These are phyloP conservation scores for Hypoxylon lienhwacheense DNA, from an alignment of 495 filamentous ascomycete genomes.

Conservation along the genomic window DNA sequence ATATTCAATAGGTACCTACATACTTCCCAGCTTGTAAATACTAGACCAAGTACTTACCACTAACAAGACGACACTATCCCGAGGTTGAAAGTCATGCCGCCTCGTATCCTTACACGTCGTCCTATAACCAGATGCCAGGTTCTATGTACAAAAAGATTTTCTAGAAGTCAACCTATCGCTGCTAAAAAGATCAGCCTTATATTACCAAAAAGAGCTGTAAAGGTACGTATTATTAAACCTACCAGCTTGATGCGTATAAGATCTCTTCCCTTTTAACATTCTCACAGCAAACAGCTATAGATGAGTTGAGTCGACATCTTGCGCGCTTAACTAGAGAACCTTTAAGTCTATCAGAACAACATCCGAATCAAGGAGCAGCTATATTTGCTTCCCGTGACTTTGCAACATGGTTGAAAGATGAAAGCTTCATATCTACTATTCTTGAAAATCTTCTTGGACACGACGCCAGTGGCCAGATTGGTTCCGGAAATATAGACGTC, in stretches of 20 bases:
- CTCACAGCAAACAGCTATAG: constrained; percentile 11
- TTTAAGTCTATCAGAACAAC: background rate
- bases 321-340: background rate
- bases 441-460: constrained; percentile 24
- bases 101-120: constrained; percentile 11
- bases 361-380: constrained; percentile 33
- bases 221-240: no score
- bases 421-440: constrained; percentile 40
- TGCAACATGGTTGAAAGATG: constrained; percentile 45
- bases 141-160: constrained; percentile 4
- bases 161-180: constrained; percentile 6
- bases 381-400: constrained; percentile 43
- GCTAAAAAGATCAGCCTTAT: constrained; percentile 24
- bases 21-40: no score
- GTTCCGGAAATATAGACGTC: constrained; percentile 27
- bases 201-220: constrained; percentile 18
- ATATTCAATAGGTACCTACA: no score
- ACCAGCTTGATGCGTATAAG: background rate
- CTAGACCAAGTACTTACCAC: no score
- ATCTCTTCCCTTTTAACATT: background rate
- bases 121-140: constrained; percentile 9
- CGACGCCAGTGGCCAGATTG: background rate
- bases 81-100: constrained; percentile 17
- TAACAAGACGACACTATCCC: no score
- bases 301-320: constrained; percentile 9